These are phyloP conservation scores for Lycium ferocissimum DNA, from an alignment of 257 asterid species.

Conservation along the genomic window DNA sequence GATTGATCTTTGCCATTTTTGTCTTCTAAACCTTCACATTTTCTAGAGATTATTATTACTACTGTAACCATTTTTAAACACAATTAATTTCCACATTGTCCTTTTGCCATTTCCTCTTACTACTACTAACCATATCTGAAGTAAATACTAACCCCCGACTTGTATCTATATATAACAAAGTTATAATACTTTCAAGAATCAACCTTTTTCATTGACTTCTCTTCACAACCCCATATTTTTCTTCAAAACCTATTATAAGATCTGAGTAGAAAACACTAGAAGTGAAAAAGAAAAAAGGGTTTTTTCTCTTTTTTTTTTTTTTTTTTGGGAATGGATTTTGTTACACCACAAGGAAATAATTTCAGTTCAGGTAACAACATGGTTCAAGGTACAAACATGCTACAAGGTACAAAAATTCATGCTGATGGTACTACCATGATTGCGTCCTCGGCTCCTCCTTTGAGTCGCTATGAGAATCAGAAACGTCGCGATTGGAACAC, in stretches of 20 bases:
- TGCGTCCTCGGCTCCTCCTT: constrained; percentile 18
- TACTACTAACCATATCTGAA: constrained; percentile 21
- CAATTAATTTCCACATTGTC: constrained; percentile 8
- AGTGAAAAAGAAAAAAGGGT: not conserved
- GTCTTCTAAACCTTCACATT: too few relatives aligned
- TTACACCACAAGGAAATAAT: constrained; percentile 16
- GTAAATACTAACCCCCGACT: not conserved
- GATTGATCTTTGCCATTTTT: too few relatives aligned
- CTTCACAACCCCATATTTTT: not conserved
- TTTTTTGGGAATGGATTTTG: constrained; percentile 6
- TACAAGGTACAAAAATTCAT: constrained; percentile 3
- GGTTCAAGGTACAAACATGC: constrained; percentile 11
- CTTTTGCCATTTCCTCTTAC: constrained; percentile 2
- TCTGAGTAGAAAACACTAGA: not conserved
- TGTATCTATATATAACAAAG: not conserved
- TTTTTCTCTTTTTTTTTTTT: too few relatives aligned
- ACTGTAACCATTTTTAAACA: too few relatives aligned
- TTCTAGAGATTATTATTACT: too few relatives aligned
- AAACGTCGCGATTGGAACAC: constrained; percentile 57
- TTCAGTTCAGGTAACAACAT: not conserved
- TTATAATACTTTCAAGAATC: not conserved
- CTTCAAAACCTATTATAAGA: not conserved
- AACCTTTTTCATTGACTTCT: not conserved
- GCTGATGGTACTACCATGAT: not conserved
- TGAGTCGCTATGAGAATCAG: constrained; percentile 49